Conservation (phyloP, 208 protist species). For the Naegleria fowleri region DNA sequence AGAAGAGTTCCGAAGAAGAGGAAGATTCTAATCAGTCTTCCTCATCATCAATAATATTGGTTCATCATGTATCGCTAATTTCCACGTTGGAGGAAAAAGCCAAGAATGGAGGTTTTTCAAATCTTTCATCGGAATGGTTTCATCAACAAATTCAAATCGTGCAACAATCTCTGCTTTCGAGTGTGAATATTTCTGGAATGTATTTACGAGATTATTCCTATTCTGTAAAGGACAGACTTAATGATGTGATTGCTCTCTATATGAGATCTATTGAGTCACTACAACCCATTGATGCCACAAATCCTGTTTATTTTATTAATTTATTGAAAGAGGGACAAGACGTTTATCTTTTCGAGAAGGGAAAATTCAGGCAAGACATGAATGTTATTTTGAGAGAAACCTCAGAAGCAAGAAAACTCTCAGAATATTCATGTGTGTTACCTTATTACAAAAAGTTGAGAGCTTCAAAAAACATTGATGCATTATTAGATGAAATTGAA, state of each 20-base stretch:
- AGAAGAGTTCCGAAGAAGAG: not conserved
- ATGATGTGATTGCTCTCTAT: not conserved
- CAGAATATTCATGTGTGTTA: not conserved
- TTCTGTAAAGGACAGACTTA: not conserved
- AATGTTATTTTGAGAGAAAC: not conserved
- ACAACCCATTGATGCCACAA: not conserved
- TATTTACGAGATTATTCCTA: not conserved
- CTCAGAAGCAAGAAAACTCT: not conserved
- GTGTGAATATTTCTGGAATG: not conserved
- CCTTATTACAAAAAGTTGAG: not conserved
- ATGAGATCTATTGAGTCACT: not conserved
- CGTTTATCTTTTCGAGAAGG: not conserved
- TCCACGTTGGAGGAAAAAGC: not conserved
- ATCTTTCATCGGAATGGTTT: not conserved
- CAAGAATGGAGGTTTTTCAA: not conserved
- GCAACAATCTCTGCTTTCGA: not conserved
- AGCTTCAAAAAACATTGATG: not conserved
- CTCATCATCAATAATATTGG: not conserved
- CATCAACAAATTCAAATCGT: not conserved
- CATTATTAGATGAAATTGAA: not conserved
- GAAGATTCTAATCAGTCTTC: not conserved
- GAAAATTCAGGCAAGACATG: not conserved
- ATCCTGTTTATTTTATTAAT: not conserved
- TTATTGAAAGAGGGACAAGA: not conserved
- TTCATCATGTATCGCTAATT: not conserved